These are phyloP conservation scores for Apodospora peruviana DNA, from an alignment of 495 filamentous ascomycete species.

Conservation along the genomic window DNA sequence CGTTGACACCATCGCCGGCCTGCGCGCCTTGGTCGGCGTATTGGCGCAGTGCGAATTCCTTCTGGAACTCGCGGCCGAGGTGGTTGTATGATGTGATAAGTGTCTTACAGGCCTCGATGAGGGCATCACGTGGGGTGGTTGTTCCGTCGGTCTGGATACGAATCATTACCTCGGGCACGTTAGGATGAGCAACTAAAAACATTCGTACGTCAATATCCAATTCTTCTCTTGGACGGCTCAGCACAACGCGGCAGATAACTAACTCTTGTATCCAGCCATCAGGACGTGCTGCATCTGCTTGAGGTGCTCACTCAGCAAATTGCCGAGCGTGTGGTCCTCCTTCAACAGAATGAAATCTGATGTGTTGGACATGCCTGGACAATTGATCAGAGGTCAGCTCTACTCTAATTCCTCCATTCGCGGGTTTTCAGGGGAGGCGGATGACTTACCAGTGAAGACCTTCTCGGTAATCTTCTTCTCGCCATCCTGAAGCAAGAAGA, in stretches of 20 bases:
- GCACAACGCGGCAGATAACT: too few species aligned
- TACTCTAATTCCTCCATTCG: background rate
- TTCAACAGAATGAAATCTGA: conserved; percentile 92
- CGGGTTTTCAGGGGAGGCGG: background rate
- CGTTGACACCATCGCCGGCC: conserved; percentile 16
- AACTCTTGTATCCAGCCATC: conserved; percentile 85
- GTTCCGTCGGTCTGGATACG: conserved; percentile 90
- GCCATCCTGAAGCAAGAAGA: conserved; percentile 76
- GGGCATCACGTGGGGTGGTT: conserved; percentile 77
- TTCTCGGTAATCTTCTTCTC: conserved; percentile 90
- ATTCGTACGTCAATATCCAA: background rate
- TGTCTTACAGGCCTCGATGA: conserved; percentile 71
- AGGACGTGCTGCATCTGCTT: conserved; percentile 70
- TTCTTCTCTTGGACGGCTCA: too few species aligned
- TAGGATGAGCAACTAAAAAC: conserved; percentile 69
- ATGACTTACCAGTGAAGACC: conserved; percentile 71
- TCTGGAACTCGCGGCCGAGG: conserved; percentile 82
- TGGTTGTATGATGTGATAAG: conserved; percentile 71
- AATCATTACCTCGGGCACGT: conserved; percentile 78
- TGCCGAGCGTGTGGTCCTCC: conserved; percentile 95
- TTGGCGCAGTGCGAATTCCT: conserved; percentile 90
- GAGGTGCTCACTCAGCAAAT: conserved; percentile 77
- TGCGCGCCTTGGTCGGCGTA: conserved; percentile 63
- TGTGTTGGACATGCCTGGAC: conserved; percentile 69
- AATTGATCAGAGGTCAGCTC: conserved; percentile 9